phyloP scores from a whole-genome alignment of 306 rosid species.

The Cyclanthera cordifolia region DNA sequence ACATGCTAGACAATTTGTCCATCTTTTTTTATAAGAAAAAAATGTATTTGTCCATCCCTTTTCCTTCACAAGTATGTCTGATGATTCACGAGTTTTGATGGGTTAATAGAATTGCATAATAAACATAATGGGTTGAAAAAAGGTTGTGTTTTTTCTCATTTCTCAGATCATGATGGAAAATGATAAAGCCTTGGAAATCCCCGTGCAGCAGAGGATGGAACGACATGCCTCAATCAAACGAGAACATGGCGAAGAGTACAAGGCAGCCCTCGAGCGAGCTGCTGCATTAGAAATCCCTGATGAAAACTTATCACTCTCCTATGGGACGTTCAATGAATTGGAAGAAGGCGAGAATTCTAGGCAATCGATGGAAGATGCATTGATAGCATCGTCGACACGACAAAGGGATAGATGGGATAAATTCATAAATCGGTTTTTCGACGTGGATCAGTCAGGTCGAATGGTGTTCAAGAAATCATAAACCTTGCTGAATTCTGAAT shows the following conservation, averaged over 20 bases:
- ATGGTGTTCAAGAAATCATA: conserved; percentile 57
- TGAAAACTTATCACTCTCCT: conserved; percentile 43
- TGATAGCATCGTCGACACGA: conserved; percentile 19
- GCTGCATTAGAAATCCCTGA: conserved; percentile 65
- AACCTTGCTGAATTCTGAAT: neutral
- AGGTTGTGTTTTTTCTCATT: neutral
- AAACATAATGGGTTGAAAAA: neutral
- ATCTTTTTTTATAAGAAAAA: too few species aligned
- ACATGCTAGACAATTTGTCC: neutral
- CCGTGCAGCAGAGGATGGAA: conserved; percentile 63
- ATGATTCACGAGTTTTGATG: neutral
- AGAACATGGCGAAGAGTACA: conserved; percentile 57
- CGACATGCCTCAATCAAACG: conserved; percentile 42
- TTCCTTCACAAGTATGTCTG: neutral
- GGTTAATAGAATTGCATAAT: neutral
- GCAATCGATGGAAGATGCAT: conserved; percentile 21
- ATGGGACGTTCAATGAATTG: conserved; percentile 64
- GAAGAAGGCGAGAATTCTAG: conserved; percentile 51
- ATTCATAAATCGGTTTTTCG: conserved; percentile 54
- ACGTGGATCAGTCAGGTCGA: conserved; percentile 61
- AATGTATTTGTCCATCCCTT: neutral
- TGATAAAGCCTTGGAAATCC: conserved; percentile 47
- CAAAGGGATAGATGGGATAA: conserved; percentile 60
- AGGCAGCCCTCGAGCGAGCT: conserved; percentile 69
- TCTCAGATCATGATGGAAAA: conserved; percentile 61